Evolutionary conservation across 2,329 filamentous ascomycete species (phyloP), one percentile per base, ranked within the genome.

Genomic region (Fusarium protoensiforme): DNA sequence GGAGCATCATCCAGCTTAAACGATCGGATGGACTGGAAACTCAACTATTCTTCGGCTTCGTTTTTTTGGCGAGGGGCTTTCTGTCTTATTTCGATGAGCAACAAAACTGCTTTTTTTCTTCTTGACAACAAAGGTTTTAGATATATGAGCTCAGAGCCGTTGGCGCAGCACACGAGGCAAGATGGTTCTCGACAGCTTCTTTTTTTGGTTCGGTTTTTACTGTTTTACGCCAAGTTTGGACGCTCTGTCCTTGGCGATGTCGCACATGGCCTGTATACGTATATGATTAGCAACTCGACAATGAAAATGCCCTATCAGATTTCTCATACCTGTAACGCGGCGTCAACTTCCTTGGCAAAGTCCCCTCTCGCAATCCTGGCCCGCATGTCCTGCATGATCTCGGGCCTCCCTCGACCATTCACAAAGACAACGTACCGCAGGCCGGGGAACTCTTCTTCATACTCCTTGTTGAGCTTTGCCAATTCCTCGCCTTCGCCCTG

Each of bases 381-480:
- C 71, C 88, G 88, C 93, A 98, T 97, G 77, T 98, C 92, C 71
- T 90, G 86, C 92, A 98, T 94, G 64, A 98, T 92, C 69, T 90
- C 89, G 2, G 89, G 87, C 65, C 94, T 87, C 43, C 89, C 87
- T 54, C 95, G 88, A 1, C 94, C 94, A 80, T 97, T 95, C 64
- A 98, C 96, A 81, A 98, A 98, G 20, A 96, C 93, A 79, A 98
- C 94, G 85, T 97, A 98, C 82, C 92, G 88, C 79, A 98, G 81
- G 0, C 95, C 94, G 0, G 94, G 94, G 81, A 96, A 98, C 64
- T 78, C 87, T n/a, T 84, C 85, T 81, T 98, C 95, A 80, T 98
- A 98, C 81, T 93, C 90, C 13, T 82, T 83, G 79, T 98, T 98
- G 77, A 98, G 82, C 33, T 78, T 80, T 8, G 84, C 86, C 69